phyloP scores from a whole-genome alignment of 495 filamentous ascomycete species.

The Trichoderma reesei region DNA sequence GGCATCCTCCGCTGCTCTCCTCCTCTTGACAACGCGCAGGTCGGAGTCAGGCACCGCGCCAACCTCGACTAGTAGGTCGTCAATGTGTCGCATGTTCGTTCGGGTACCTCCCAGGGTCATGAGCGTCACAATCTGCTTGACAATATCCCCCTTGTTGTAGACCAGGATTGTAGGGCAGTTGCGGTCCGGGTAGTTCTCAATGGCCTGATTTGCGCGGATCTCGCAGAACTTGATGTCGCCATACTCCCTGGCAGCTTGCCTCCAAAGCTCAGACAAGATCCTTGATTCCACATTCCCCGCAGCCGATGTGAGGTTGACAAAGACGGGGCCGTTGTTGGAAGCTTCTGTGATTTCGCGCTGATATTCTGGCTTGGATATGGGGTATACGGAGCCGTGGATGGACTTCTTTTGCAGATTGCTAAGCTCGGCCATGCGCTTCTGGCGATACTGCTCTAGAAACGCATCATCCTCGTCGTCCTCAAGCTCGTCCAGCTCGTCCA shows the following conservation, averaged over 20 bases:
- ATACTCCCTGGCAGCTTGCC: constrained; percentile 68
- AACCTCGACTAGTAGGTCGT: constrained; percentile 68
- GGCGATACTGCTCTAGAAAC: constrained; percentile 78
- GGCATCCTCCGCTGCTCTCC: constrained; percentile 48
- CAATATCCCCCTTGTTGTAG: constrained; percentile 86
- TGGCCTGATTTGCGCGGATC: constrained; percentile 84
- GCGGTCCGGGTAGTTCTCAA: constrained; percentile 88
- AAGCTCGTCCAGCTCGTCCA: constrained; percentile 86
- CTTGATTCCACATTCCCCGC: constrained; percentile 73
- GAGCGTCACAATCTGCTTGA: constrained; percentile 78
- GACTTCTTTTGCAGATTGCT: constrained; percentile 61
- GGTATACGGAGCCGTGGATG: constrained; percentile 82
- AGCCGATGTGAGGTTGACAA: constrained; percentile 79
- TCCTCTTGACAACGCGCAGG: constrained; percentile 59
- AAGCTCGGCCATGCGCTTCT: constrained; percentile 76
- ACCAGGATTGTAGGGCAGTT: constrained; percentile 93
- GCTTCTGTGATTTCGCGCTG: constrained; percentile 85
- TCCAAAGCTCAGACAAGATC: constrained; percentile 78
- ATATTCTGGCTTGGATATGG: constrained; percentile 89
- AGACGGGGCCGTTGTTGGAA: constrained; percentile 58
- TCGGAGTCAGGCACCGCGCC: constrained; percentile 71
- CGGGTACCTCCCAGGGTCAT: constrained; percentile 61
- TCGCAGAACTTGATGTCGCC: constrained; percentile 97
- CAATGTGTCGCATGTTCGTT: constrained; percentile 55
- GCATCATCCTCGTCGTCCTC: constrained; percentile 88